These are phyloP conservation scores for Leishmania martiniquensis DNA, from an alignment of 208 protist species.

Conservation along the genomic window DNA sequence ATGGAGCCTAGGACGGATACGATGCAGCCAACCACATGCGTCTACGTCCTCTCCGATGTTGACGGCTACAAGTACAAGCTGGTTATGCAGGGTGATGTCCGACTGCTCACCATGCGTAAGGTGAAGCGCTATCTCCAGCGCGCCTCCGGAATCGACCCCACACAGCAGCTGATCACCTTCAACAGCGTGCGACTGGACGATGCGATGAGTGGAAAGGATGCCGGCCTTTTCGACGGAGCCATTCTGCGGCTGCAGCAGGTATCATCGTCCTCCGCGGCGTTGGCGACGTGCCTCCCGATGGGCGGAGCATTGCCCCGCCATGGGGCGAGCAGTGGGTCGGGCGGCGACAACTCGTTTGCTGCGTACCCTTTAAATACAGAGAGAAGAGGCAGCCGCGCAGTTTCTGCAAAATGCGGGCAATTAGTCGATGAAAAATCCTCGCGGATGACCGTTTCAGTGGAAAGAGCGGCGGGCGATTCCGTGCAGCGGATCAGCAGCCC, in stretches of 20 bases:
- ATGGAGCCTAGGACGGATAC: neutral
- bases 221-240: constrained; percentile 64
- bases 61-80: constrained; percentile 88
- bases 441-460: too few species aligned
- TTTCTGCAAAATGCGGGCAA: too few species aligned
- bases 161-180: constrained; percentile 62
- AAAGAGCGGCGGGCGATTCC: neutral
- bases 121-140: constrained; percentile 81
- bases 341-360: neutral
- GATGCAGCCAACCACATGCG: constrained; percentile 7
- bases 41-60: constrained; percentile 74
- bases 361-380: neutral
- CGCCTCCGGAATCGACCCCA: constrained; percentile 41
- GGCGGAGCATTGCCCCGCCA: neutral
- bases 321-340: neutral
- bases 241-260: constrained; percentile 52
- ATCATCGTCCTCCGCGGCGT: neutral
- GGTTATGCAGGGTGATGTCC: constrained; percentile 72
- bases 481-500: neutral
- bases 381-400: neutral
- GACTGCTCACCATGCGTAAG: constrained; percentile 41
- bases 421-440: neutral
- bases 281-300: neutral
- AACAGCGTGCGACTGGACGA: constrained; percentile 43
- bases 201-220: constrained; percentile 36